These are phyloP conservation scores for Pulveroboletus frians DNA, from an alignment of 768 basidiomycete genomes.

Conservation along the genomic window DNA sequence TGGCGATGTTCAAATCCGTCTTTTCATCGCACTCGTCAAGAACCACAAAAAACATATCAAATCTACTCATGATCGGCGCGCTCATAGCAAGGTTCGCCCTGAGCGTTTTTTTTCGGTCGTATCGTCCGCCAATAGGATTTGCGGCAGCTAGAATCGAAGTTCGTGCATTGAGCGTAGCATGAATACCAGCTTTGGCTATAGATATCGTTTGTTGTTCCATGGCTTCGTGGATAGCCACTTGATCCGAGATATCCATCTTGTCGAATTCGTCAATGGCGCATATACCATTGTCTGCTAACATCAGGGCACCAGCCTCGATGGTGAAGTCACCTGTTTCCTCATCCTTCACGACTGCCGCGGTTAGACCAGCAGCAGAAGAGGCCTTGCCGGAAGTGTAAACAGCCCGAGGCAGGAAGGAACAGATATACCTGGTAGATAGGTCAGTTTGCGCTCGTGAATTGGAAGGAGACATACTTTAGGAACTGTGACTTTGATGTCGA, in stretches of 20 bases:
- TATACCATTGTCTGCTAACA: constrained; percentile 99
- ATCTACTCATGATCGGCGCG: constrained; percentile 98
- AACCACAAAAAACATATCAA: constrained; percentile 96
- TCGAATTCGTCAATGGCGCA: constrained; percentile 99
- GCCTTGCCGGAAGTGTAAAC: constrained; percentile 99
- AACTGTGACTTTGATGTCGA: constrained; percentile 98
- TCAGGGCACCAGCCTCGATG: constrained; percentile 97
- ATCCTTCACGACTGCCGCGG: constrained; percentile 96
- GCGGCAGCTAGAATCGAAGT: constrained; percentile 98
- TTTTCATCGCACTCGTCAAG: constrained; percentile 94
- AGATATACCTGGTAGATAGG: constrained; percentile 69
- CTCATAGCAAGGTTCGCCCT: constrained; percentile 96
- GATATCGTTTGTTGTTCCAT: constrained; percentile 99
- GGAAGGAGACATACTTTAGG: constrained; percentile 64
- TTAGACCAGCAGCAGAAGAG: constrained; percentile 97
- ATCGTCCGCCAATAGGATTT: constrained; percentile 95
- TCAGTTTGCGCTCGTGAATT: not conserved
- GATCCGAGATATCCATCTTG: constrained; percentile 99
- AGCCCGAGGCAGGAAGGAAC: constrained; percentile 94
- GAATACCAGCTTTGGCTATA: constrained; percentile 98
- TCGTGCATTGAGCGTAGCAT: constrained; percentile 95
- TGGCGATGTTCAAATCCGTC: constrained; percentile 88
- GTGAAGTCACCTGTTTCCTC: constrained; percentile 99
- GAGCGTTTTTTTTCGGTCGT: constrained; percentile 90
- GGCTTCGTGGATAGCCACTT: constrained; percentile 98